These are phyloP conservation scores for Globisporangium nodosum DNA, from an alignment of 352 stramenopile genomes.

Conservation along the genomic window DNA sequence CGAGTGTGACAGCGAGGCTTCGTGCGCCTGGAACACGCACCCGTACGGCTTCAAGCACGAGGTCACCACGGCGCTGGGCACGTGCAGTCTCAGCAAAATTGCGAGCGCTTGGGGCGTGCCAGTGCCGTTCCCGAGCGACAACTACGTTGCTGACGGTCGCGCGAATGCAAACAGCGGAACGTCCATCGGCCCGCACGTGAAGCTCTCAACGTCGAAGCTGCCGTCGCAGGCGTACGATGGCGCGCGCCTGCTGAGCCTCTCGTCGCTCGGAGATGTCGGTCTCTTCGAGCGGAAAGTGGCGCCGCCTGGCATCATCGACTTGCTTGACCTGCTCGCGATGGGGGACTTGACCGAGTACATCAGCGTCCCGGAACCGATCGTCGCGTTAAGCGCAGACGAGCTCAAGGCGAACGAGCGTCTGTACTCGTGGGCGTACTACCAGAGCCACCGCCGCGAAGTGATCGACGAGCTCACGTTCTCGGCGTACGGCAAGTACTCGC, in stretches of 20 bases:
- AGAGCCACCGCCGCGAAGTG: slow-evolving; percentile 22
- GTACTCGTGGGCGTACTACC: slow-evolving; percentile 52
- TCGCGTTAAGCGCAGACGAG: slow-evolving; percentile 20
- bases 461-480: slow-evolving; percentile 42
- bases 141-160: slow-evolving; percentile 30
- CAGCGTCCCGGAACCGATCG: slow-evolving; percentile 10
- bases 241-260: slow-evolving; percentile 10
- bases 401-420: slow-evolving; percentile 9
- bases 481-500: slow-evolving; percentile 50
- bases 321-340: slow-evolving; percentile 15
- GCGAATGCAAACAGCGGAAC: slow-evolving; percentile 3
- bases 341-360: slow-evolving; percentile 10
- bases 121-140: slow-evolving; percentile 48
- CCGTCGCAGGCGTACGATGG: slow-evolving; percentile 9
- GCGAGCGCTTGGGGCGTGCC: slow-evolving; percentile 30
- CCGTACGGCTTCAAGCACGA: slow-evolving; percentile 33
- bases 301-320: slow-evolving; percentile 9
- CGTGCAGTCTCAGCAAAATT: slow-evolving; percentile 15
- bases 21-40: slow-evolving; percentile 39
- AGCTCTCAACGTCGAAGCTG: slow-evolving; percentile 2
- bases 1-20: slow-evolving; percentile 17
- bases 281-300: slow-evolving; percentile 8
- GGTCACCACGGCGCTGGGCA: slow-evolving; percentile 9
- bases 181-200: not conserved
- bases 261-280: slow-evolving; percentile 9